phyloP scores from a whole-genome alignment of 1,139 yeast genomes.

The Saccharomyces hybrid region DNA sequence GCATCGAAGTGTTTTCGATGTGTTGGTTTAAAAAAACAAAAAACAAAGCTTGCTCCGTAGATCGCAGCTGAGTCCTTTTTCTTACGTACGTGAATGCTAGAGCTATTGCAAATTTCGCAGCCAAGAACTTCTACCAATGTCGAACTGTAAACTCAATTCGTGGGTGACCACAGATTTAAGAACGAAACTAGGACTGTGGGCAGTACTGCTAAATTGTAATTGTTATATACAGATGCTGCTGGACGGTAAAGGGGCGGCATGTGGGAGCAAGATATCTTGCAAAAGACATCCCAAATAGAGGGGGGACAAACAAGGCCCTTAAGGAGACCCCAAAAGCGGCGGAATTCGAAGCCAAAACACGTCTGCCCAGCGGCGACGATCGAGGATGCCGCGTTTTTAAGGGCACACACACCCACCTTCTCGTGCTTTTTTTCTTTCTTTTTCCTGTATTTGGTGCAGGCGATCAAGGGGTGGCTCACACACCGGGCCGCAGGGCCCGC shows the following conservation, averaged over 20 bases:
- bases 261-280: neutral
- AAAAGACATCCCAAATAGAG: neutral
- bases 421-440: neutral
- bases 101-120: neutral
- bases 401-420: neutral
- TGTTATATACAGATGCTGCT: neutral
- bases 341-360: neutral
- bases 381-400: neutral
- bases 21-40: neutral
- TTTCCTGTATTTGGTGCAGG: neutral
- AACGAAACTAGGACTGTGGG: neutral
- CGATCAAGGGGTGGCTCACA: conserved; percentile 1
- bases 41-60: neutral
- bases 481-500: neutral
- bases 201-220: neutral
- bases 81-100: neutral
- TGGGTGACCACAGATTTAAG: neutral
- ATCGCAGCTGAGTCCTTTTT: neutral
- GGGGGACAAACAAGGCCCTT: neutral
- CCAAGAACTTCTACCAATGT: neutral
- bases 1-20: neutral
- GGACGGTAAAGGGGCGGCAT: neutral
- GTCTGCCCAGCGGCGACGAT: neutral
- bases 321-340: neutral
- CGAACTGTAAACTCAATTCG: neutral